Evolutionary conservation across 1,284 basidiomycete species (phyloP), one percentile per base, ranked within the genome.

Genomic region (Vanrija sp.): DNA sequence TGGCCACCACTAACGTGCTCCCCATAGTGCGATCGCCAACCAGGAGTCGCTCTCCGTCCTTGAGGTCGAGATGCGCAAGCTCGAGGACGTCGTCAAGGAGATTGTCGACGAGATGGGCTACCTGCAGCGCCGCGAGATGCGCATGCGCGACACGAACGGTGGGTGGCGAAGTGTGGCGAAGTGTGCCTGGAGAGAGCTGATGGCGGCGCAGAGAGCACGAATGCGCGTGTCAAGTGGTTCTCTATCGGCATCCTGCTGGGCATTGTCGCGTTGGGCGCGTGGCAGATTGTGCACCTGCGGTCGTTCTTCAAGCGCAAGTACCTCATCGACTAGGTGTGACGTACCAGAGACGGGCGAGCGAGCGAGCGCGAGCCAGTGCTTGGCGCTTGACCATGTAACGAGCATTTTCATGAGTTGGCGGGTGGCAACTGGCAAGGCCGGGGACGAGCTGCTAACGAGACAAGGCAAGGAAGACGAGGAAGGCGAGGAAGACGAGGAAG

Each of bases 241-340:
- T 90, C 91, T 3, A 87, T 90, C 81, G 84, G 96, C 69, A 88
- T 91, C 12, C 82, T 96, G 51, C 41, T 86, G 39, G 85, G 88
- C 10, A 82, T 97, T 42, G 72, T 93, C 36, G 84, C 80, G n/a
- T 79, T 98, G 18, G 95, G 95, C 18, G 82, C 82, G 35, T 98
- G 95, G 95, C 93, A 77, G 76, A 88, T 98, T 38, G 77, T 96
- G 69, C 94, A 98, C 71, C 79, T 98, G 35, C 84, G 94, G 47
- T 83, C 88, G 35, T 97, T 90, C 83, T 97, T 98, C 84, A 93
- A 91, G 80, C 83, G 89, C 69, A 97, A 98, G 78, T 96, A 96
- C 75, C 85, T 98, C 70, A 97, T 98, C 69, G 94, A 96, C 73
- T 95, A 56, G 47, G 42, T 19, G 24, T 8, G 42, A 8, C 1